Base-by-base conservation (phyloP, 2,329 filamentous ascomycete genomes). In the Fusarium sp. region DNA sequence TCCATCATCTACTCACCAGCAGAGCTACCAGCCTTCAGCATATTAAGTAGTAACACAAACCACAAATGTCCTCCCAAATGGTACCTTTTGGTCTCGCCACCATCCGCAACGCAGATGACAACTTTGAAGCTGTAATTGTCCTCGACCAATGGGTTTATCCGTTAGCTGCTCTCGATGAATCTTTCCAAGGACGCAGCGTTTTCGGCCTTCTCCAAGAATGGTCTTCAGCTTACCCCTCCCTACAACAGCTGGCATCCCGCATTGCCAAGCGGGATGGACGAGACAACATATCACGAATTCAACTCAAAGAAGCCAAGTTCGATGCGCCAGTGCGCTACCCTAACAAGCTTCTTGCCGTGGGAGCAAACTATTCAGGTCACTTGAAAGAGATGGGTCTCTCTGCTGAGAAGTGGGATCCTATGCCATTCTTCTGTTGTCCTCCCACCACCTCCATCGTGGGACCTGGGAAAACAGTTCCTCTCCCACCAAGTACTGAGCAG, bases 391-490 rank as follows among this genome's bases (percentile, higher is more conserved):
- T 47, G 50, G 41, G 41, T 3, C 31, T 53, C 1, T 14, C 33
- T 11, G 23, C 18, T 15, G 40, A 53, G 23, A 53, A 53, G 21
- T 53, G 40, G 50, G 18, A 53, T 21, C 50, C 50, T 5, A n/a
- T 46, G 18, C 41, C 50, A 18, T 53, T 46, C 11, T 53, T 53
- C 23, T 46, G 50, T 10, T 53, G 50, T 6, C 50, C 50, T 14
- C 50, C 40, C 15, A 53, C 50, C 0, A 53, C 2, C 2, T 47
- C 50, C 1, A 29, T 47, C 9, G 18, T 56, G 0, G 36, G 29
- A 4, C 53, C 45, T 2, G 36, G 21, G 1, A 35, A 41, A 6
- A 42, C 46, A 6, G n/a, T 36, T 4, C 53, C 29, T 11, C 7
- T 51, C 1, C 36, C 27, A 4, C 4, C 27, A 4, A 18, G 3